phyloP scores from a whole-genome alignment of 176 grass and related monocot genomes.

The Thalia dealbata region DNA sequence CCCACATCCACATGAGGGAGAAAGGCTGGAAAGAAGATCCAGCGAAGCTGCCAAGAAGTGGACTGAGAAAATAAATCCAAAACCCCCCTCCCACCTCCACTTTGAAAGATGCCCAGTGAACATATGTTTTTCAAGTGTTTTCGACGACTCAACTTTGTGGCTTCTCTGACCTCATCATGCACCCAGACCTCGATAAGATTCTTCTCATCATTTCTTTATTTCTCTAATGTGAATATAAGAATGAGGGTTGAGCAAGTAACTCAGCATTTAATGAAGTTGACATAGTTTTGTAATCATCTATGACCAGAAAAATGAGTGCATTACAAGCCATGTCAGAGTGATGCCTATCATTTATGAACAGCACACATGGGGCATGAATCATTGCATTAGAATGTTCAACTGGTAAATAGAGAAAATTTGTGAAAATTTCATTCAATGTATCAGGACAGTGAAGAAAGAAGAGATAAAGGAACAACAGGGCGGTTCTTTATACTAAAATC shows the following conservation, averaged over 20 bases:
- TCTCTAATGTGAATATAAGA: too few species aligned
- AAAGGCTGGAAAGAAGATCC: background rate
- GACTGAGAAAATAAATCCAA: constrained; percentile 1
- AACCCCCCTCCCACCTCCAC: background rate
- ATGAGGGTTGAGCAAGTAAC: too few species aligned
- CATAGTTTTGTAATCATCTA: too few species aligned
- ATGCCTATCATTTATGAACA: too few species aligned
- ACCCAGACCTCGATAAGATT: too few species aligned
- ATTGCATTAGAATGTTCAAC: background rate
- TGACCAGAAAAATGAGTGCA: too few species aligned
- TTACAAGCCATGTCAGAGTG: too few species aligned
- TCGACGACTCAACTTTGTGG: background rate
- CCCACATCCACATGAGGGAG: constrained; percentile 2
- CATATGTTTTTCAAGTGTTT: background rate
- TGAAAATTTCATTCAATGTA: background rate
- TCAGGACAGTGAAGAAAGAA: background rate
- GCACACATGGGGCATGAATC: background rate
- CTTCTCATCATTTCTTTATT: too few species aligned
- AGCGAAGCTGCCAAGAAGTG: constrained; percentile 3
- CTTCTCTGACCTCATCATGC: too few species aligned
- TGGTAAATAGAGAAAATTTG: background rate
- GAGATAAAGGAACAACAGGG: background rate
- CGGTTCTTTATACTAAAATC: background rate
- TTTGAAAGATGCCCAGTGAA: background rate
- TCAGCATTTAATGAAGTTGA: too few species aligned